Percentiles rank a stretch among this genome's conserved stretches.
Evolutionary conservation across 345 rosid species (phyloP).

Genomic region (Hibiscus tridactylites): DNA sequence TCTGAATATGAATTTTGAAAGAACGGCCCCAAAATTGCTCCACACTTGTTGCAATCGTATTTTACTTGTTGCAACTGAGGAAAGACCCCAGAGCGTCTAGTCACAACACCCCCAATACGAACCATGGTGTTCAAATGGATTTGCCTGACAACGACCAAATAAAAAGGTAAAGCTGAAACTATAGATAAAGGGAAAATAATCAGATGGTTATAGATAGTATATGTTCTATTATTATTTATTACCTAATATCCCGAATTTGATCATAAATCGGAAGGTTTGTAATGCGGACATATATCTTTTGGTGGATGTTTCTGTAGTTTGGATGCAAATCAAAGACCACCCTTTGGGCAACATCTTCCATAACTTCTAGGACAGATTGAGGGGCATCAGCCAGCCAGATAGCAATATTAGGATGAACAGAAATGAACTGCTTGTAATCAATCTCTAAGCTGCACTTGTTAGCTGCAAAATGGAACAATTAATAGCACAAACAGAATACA

Average conservation of each 20-base stretch:
- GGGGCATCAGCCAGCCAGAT: conserved; percentile 99
- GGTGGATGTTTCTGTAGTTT: conserved; percentile 79
- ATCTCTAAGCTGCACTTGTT: conserved; percentile 88
- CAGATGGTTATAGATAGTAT: not conserved
- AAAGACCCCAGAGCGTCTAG: conserved; percentile 92
- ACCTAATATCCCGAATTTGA: conserved; percentile 95
- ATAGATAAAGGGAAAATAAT: not conserved
- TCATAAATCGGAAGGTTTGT: conserved; percentile 89
- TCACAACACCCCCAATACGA: conserved; percentile 96
- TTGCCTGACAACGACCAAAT: conserved; percentile 48
- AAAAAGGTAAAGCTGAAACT: conserved; percentile 3
- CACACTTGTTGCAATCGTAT: conserved; percentile 96
- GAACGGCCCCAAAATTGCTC: conserved; percentile 86
- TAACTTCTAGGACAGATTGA: conserved; percentile 90
- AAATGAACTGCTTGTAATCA: conserved; percentile 84
- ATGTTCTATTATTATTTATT: conserved; percentile 22
- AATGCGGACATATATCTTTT: conserved; percentile 78
- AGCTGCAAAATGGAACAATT: conserved; percentile 41
- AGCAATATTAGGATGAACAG: conserved; percentile 88
- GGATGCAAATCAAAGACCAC: conserved; percentile 86
- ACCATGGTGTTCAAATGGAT: conserved; percentile 96
- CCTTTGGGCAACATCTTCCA: conserved; percentile 79
- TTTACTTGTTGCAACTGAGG: conserved; percentile 98
- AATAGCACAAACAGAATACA: not conserved
- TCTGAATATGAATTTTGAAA: conserved; percentile 96